Evolutionary conservation across 2,329 filamentous ascomycete species (phyloP), one percentile per base, ranked within the genome.

Genomic region (Ophiostoma perfectum): DNA sequence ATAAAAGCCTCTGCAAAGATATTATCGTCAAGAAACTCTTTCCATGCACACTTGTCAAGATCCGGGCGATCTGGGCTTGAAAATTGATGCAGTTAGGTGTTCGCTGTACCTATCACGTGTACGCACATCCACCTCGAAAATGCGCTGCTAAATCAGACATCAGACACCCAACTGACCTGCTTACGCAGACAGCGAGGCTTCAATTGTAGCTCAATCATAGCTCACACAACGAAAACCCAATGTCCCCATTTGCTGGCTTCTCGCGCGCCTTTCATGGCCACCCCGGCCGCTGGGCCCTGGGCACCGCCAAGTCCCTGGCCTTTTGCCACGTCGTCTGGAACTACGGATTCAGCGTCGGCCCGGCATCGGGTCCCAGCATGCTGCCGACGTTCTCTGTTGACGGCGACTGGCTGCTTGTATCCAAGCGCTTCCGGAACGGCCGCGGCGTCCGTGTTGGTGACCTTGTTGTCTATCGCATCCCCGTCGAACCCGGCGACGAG

Each of bases 361-460:
- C 81, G 4, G 87, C 88, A 16, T 81, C 82, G 39, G 94, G 94
- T 1, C 87, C 92, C 3, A 94, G 90, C 18, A 98, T 98, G 95
- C 84, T 95, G 66, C 94, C 94, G 7, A 97, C 92, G 0, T 88
- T 97, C 70, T 81, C 83, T 38, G 81, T 88, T 1, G 78, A 81
- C 8, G 88, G 88, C 68, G 90, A 94, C 75, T 88, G 82, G 77
- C 82, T 94, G 64, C 77, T 93, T 12, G 85, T 91, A 67, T 88
- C 87, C 70, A 87, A 87, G 73, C 80, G 82, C n/a, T 84, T 89
- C 77, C 86, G 89, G 6, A 82, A 86, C 42, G 94, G 94, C 4
- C 85, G 89, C 45, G 77, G 79, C 73, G 75, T 87, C 14, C 75
- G 79, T 65, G 88, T 97, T n/a, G 95, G 95, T 41, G 95, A 99